phyloP scores from a whole-genome alignment of 2,329 filamentous ascomycete species.

The Colletotrichum brevisporum region DNA sequence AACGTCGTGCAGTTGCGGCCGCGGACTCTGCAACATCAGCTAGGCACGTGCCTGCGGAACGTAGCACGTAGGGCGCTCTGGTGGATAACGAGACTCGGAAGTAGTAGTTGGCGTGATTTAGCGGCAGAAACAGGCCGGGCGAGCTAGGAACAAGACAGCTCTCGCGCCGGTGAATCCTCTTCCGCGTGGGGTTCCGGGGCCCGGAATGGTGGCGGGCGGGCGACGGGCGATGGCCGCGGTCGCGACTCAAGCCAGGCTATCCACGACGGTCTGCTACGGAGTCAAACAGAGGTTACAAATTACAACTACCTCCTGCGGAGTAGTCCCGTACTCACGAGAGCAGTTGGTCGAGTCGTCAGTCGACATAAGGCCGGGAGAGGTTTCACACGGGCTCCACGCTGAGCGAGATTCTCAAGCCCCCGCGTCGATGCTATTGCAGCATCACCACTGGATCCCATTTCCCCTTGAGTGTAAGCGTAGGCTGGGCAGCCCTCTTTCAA shows the following conservation, averaged over 20 bases:
- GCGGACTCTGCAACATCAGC: conserved; percentile 3
- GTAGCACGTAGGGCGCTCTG: neutral
- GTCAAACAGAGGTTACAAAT: neutral
- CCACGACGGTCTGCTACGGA: conserved; percentile 8
- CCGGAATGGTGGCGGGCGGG: conserved; percentile 11
- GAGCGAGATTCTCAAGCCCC: conserved; percentile 16
- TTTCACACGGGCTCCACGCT: conserved; percentile 10
- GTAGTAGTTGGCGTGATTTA: neutral
- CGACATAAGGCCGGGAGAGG: neutral
- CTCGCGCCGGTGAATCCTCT: conserved; percentile 22
- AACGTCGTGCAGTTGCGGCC: conserved; percentile 18
- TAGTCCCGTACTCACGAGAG: neutral
- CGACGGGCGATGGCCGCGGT: conserved; percentile 15
- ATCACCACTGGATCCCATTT: conserved; percentile 25
- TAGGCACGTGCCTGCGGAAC: conserved; percentile 15
- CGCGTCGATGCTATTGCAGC: conserved; percentile 36
- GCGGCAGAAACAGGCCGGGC: neutral
- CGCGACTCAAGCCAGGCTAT: conserved; percentile 13
- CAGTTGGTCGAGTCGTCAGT: neutral
- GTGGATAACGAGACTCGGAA: neutral
- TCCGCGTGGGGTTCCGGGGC: conserved; percentile 6
- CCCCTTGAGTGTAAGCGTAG: conserved; percentile 14
- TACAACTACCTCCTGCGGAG: neutral
- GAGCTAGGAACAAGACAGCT: conserved; percentile 11
- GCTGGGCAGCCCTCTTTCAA: conserved; percentile 13